Conservation (phyloP, 495 filamentous ascomycete genomes). For the Rhypophila decipiens region DNA sequence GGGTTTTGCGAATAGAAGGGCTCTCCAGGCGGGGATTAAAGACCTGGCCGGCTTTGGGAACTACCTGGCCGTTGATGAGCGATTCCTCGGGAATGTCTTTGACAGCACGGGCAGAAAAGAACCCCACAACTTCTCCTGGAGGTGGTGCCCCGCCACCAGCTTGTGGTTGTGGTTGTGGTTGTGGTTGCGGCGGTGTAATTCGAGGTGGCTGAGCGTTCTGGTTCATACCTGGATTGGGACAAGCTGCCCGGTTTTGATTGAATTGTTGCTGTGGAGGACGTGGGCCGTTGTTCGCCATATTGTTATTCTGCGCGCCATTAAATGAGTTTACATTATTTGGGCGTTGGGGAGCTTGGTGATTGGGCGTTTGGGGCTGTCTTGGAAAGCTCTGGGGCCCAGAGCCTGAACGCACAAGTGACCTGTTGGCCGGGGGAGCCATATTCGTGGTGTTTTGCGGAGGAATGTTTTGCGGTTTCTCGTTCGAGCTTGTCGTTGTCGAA, state of each 20-base stretch:
- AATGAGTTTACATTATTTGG: slow-evolving; percentile 11
- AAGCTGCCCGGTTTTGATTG: slow-evolving; percentile 20
- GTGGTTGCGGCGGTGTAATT: slow-evolving; percentile 23
- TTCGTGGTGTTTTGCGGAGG: background rate
- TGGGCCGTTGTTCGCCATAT: background rate
- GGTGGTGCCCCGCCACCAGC: slow-evolving; percentile 2
- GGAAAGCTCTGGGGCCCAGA: slow-evolving; percentile 20
- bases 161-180: slow-evolving; percentile 16
- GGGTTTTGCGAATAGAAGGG: slow-evolving; percentile 81
- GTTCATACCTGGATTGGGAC: slow-evolving; percentile 12
- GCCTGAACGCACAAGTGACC: slow-evolving; percentile 17
- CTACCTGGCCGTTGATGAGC: slow-evolving; percentile 31
- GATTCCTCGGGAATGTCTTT: slow-evolving; percentile 29
- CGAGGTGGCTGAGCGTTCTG: slow-evolving; percentile 25
- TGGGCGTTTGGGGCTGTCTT: slow-evolving; percentile 32
- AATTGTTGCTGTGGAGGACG: slow-evolving; percentile 21
- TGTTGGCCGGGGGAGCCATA: slow-evolving; percentile 34
- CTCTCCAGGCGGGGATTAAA: slow-evolving; percentile 83
- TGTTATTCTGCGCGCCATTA: slow-evolving; percentile 13
- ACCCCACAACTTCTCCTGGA: slow-evolving; percentile 30
- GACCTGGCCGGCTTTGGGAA: slow-evolving; percentile 39
- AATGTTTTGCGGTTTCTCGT: slow-evolving; percentile 4
- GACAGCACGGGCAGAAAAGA: slow-evolving; percentile 72
- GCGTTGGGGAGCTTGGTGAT: slow-evolving; percentile 20
- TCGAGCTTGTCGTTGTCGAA: slow-evolving; percentile 7